A percentile compares a stretch with the other conserved stretches of the same genome.
phyloP scores from a whole-genome alignment of 768 basidiomycete genomes.

The Leucocoprinus leucothites region DNA sequence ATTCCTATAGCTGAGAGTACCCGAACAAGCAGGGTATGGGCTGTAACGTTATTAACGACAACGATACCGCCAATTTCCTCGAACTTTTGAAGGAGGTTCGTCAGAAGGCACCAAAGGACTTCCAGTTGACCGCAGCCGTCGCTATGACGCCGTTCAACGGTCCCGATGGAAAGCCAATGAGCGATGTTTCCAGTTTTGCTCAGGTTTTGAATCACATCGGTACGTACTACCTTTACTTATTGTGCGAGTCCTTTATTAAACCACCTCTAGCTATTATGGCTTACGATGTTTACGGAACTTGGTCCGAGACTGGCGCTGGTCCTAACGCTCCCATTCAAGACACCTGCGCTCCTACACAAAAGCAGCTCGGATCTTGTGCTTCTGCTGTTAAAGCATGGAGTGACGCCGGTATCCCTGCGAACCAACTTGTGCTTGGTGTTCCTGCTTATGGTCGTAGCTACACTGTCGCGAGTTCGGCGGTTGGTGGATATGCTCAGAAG shows the following conservation, averaged over 20 bases:
- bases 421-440: constrained; percentile 73
- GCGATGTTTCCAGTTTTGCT: constrained; percentile 71
- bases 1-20: constrained; percentile 72
- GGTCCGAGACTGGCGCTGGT: constrained; percentile 51
- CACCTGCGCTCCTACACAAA: constrained; percentile 52
- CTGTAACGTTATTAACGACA: constrained; percentile 57
- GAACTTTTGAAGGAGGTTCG: constrained; percentile 74
- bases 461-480: constrained; percentile 32
- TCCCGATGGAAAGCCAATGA: constrained; percentile 55
- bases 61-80: constrained; percentile 80
- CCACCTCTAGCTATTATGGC: constrained; percentile 50
- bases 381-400: constrained; percentile 74
- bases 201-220: constrained; percentile 52
- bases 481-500: constrained; percentile 29
- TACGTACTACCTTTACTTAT: constrained; percentile 16
- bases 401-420: constrained; percentile 64
- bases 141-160: constrained; percentile 39
- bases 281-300: constrained; percentile 53
- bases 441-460: constrained; percentile 78
- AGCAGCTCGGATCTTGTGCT: constrained; percentile 65
- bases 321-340: constrained; percentile 84
- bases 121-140: constrained; percentile 55
- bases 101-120: constrained; percentile 40
- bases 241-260: neutral
- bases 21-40: constrained; percentile 65